Evolutionary conservation across 345 rosid genomes (phyloP), one percentile per base, ranked within the genome.

Genomic region (Mangifera indica): DNA sequence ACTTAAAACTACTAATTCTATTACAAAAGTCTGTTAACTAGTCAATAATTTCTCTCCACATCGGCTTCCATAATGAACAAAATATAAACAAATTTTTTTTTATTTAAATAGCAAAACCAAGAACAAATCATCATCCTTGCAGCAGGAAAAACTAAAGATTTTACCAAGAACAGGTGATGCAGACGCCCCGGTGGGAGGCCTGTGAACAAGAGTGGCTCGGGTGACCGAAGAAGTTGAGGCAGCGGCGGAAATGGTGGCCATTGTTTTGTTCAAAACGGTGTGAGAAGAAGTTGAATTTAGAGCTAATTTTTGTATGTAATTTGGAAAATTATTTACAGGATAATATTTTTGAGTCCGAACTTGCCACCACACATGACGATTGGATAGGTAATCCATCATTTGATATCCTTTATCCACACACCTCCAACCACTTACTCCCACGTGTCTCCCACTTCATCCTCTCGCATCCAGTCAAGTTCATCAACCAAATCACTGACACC

Each of bases 101-200:
- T 37, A 37, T 37, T 7, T 37, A 5, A 37, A 3, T 5, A 37
- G 40, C 40, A 37, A 37, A 37, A 37, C 7, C 40, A 37, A 37
- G 40, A 37, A 37, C 8, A 6, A 37, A 5, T 37, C 42, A 37
- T 37, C 42, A 5, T 37, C 42, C 1, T 37, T 34, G 6, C 37
- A 34, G 37, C 37, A 34, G 37, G 24, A 20, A 18, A 51, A 66
- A 2, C 7, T 1, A 24, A 63, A 57, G 69, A 48, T 52, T 62
- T 78, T 84, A 94, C 97, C 95, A 34, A 88, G 87, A 77, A 88
- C 84, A 49, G 77, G 79, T 7, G 92, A 81, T 59, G 88, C 72
- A 5, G 88, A 79, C 56, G 83, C 64, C 58, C 83, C 78, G 17
- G 76, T 20, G 22, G 83, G 71, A 57, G 80, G 72, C 63, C 75